A percentile compares a stretch with the other conserved stretches of the same genome.
These are phyloP conservation scores for Cyclotella kingstonii DNA, from an alignment of 108 stramenopile species.

Conservation along the genomic window DNA sequence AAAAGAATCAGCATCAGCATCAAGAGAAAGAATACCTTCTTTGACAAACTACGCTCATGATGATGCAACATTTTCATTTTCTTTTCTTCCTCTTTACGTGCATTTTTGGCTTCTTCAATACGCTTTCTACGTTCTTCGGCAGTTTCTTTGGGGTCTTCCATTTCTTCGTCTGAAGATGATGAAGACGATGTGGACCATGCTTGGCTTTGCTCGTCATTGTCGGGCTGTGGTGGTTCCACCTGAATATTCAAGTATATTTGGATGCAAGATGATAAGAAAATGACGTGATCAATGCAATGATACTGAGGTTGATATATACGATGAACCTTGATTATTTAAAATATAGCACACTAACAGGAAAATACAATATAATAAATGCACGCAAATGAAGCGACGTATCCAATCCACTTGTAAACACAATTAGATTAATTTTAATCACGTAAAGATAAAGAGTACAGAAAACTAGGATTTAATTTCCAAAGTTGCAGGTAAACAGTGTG, in stretches of 20 bases:
- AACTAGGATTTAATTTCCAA: too few relatives aligned
- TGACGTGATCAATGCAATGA: neutral
- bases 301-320: neutral
- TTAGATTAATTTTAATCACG: too few relatives aligned
- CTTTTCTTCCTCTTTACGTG: constrained; percentile 33
- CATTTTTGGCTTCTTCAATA: constrained; percentile 22
- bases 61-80: constrained; percentile 18
- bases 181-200: constrained; percentile 21
- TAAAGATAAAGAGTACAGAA: too few relatives aligned
- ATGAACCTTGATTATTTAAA: neutral
- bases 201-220: constrained; percentile 10
- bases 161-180: constrained; percentile 14
- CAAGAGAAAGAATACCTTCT: constrained; percentile 16
- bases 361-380: too few relatives aligned
- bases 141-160: constrained; percentile 26
- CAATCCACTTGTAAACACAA: too few relatives aligned
- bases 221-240: constrained; percentile 18
- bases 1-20: neutral
- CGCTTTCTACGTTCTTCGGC: constrained; percentile 9
- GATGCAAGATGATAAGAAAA: neutral
- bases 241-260: neutral
- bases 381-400: too few relatives aligned
- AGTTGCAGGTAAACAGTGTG: too few relatives aligned
- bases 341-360: too few relatives aligned
- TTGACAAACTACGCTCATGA: constrained; percentile 27